Percentiles rank a stretch among this genome's conserved stretches.
phyloP scores from a whole-genome alignment of 441 rosid species.

The Croton setiger region DNA sequence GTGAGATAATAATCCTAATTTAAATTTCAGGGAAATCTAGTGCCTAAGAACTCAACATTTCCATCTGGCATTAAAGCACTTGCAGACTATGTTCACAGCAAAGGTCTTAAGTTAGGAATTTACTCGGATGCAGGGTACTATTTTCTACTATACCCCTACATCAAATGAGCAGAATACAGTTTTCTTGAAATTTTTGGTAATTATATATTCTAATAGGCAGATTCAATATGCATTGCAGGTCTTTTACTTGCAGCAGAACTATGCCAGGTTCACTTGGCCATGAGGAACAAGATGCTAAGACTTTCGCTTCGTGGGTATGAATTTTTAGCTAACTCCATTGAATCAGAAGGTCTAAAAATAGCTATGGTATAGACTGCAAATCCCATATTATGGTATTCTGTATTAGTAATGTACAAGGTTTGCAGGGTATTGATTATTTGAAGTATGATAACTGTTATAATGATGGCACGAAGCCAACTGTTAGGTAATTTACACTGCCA shows the following conservation, averaged over 20 bases:
- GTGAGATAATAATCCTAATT: neutral
- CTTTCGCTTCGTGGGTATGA: constrained; percentile 62
- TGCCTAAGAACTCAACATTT: constrained; percentile 51
- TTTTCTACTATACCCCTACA: neutral
- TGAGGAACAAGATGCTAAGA: constrained; percentile 65
- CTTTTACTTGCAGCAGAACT: constrained; percentile 50
- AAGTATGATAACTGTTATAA: constrained; percentile 62
- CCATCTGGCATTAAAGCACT: constrained; percentile 62
- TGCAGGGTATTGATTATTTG: constrained; percentile 64
- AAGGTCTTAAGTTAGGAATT: constrained; percentile 63
- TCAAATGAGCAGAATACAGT: neutral
- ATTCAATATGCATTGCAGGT: constrained; percentile 26
- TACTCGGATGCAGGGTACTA: constrained; percentile 65
- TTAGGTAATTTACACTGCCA: constrained; percentile 43
- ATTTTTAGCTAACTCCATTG: constrained; percentile 3
- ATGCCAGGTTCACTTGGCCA: constrained; percentile 68
- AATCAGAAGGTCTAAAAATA: neutral
- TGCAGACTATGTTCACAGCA: constrained; percentile 60
- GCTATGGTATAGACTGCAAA: neutral
- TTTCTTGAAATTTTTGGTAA: neutral
- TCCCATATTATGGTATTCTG: no score
- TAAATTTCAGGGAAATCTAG: constrained; percentile 54
- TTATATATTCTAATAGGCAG: neutral
- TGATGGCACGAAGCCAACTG: constrained; percentile 45
- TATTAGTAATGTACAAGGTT: neutral